Base-by-base conservation (phyloP, 78 protist species). In the Dictyostelium citrinum region DNA sequence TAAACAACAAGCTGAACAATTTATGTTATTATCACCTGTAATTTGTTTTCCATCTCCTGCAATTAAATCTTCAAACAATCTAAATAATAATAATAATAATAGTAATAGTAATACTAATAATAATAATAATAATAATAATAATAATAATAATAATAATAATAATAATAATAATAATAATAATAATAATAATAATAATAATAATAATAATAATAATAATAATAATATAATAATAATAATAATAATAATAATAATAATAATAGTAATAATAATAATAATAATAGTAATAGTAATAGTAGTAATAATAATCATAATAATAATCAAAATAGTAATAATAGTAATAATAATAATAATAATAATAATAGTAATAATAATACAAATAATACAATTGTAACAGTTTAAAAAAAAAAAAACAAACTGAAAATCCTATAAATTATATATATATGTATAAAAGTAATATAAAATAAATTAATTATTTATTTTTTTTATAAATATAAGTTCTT, bases 1-100 rank as follows among this genome's bases (percentile, higher is more conserved):
- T 45, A 39, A 71, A 39, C 80, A 84, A 75, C 91, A 84, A 71
- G 91, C 82, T 35, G 91, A 84, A 22, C 91, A 84, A 84, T 58
- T 84, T 22, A 74, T 75, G 49, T 27, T 75, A 14, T 39, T 84
- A 33, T 71, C 83, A 1, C 82, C 91, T 0, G 80, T 83, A 9
- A 49, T 83, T 75, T n/a, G 72, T 35, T 68, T 83, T 55, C 90
- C 72, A 20, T 83, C 90, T 14, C 90, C 90, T 10, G 74, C 74
- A 17, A 75, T 75, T 11, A 75, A 75, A 75, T 41, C 81, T 5
- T 22, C 31, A 60, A 60, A 60, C 24, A 60, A 60, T 64, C 3
- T 14, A 20, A 64, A 64, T 64, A 64, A 20, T 14, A n/a, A 29
- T 1, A 8, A 5, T n/a, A 60, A 61, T 64, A 64, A 11, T 3